These are phyloP conservation scores for Claviceps africana DNA, from an alignment of 2,329 filamentous ascomycete genomes.

Conservation along the genomic window DNA sequence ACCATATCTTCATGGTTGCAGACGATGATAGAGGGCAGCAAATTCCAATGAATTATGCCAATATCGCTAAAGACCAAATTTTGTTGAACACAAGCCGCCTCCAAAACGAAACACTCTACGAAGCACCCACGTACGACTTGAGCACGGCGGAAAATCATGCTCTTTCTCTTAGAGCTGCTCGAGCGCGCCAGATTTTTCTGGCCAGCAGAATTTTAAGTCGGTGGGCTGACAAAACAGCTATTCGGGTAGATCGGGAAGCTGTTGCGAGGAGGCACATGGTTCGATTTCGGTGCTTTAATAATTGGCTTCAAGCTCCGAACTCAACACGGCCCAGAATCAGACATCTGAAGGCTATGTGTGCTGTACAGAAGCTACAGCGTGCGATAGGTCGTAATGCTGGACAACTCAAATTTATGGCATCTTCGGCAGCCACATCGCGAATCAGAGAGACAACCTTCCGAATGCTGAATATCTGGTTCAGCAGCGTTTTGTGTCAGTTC, in stretches of 20 bases:
- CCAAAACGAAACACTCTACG: neutral
- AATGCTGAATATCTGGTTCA: neutral
- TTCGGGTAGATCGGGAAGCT: conserved; percentile 51
- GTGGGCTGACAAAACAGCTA: conserved; percentile 52
- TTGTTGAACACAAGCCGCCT: neutral
- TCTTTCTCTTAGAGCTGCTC: conserved; percentile 37
- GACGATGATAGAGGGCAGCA: neutral
- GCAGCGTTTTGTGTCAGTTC: neutral
- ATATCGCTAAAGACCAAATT: neutral
- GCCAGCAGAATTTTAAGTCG: conserved; percentile 24
- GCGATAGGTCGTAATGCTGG: conserved; percentile 15
- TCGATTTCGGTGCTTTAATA: conserved; percentile 31
- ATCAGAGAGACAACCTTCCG: conserved; percentile 10
- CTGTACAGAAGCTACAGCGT: conserved; percentile 21
- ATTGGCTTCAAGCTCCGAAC: conserved; percentile 21
- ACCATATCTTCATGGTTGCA: neutral
- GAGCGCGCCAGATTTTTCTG: conserved; percentile 52
- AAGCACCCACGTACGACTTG: neutral
- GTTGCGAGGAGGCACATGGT: conserved; percentile 58
- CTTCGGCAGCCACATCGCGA: conserved; percentile 11
- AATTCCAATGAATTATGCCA: neutral
- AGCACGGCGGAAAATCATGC: conserved; percentile 8
- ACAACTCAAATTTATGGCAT: conserved; percentile 14
- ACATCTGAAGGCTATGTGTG: conserved; percentile 16
- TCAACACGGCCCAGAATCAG: conserved; percentile 16